Evolutionary conservation across 345 rosid genomes (phyloP).

Genomic region (Rhizophora apiculata): DNA sequence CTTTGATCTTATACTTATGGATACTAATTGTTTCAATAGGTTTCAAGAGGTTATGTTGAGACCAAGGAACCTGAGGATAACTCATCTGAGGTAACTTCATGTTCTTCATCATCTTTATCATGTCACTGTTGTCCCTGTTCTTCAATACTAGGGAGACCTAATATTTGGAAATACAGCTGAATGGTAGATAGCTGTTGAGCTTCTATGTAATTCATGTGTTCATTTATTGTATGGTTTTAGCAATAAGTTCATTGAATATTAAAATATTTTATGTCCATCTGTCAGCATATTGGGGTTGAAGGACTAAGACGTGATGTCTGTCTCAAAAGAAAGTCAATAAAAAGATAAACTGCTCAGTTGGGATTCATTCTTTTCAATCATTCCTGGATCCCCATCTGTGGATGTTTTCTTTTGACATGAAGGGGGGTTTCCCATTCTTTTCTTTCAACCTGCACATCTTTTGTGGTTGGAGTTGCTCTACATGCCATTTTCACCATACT

Average conservation of each 20-base stretch:
- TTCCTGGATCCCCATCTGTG: too few relatives aligned
- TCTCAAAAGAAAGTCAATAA: too few relatives aligned
- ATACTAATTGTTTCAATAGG: conserved; percentile 34
- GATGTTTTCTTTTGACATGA: too few relatives aligned
- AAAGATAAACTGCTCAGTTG: too few relatives aligned
- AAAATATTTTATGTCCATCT: too few relatives aligned
- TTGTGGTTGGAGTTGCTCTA: too few relatives aligned
- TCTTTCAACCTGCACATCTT: too few relatives aligned
- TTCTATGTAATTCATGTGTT: background rate
- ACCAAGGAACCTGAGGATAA: conserved; percentile 45
- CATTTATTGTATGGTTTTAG: background rate
- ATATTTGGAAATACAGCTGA: background rate
- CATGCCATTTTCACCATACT: too few relatives aligned
- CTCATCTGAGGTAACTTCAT: conserved; percentile 52
- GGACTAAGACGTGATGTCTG: too few relatives aligned
- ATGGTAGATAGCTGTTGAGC: background rate
- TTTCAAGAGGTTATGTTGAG: conserved; percentile 43
- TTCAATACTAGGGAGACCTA: background rate
- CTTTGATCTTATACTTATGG: conserved; percentile 1
- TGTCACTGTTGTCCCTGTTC: background rate
- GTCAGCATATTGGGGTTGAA: too few relatives aligned
- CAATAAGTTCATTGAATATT: background rate
- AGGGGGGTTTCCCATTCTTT: too few relatives aligned
- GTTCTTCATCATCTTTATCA: background rate
- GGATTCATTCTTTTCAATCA: too few relatives aligned